Evolutionary conservation across 1,284 basidiomycete species (phyloP).

Genomic region (Meripilus lineatus): DNA sequence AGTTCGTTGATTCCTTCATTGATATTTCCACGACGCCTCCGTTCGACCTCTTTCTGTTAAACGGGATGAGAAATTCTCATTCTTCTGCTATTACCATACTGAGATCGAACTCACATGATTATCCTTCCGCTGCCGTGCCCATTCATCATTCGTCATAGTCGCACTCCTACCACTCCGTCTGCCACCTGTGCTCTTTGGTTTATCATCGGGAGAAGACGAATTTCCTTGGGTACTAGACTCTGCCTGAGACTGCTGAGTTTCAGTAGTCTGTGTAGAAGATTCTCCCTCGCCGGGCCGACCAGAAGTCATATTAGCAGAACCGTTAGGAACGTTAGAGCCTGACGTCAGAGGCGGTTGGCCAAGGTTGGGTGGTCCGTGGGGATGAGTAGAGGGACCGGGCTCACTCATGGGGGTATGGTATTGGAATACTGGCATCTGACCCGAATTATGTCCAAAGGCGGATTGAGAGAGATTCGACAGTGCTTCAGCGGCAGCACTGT

Average conservation of each 20-base stretch:
- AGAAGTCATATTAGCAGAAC: slow-evolving; percentile 33
- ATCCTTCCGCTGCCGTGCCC: slow-evolving; percentile 78
- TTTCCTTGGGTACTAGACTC: slow-evolving; percentile 1
- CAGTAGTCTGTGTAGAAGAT: background rate
- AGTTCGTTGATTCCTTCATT: slow-evolving; percentile 95
- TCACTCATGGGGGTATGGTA: slow-evolving; percentile 37
- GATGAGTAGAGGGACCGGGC: slow-evolving; percentile 70
- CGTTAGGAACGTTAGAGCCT: slow-evolving; percentile 6
- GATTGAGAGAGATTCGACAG: slow-evolving; percentile 58
- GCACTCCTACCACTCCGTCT: slow-evolving; percentile 32
- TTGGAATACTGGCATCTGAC: slow-evolving; percentile 19
- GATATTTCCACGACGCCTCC: slow-evolving; percentile 89
- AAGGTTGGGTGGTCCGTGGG: slow-evolving; percentile 62
- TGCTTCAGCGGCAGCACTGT: slow-evolving; percentile 56
- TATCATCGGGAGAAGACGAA: slow-evolving; percentile 12
- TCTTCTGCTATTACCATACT: background rate
- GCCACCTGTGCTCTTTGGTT: slow-evolving; percentile 13
- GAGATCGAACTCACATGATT: slow-evolving; percentile 59
- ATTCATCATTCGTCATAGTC: slow-evolving; percentile 58
- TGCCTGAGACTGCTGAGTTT: background rate
- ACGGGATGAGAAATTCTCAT: background rate
- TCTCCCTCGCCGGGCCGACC: slow-evolving; percentile 18
- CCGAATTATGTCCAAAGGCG: slow-evolving; percentile 20
- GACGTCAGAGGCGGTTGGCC: slow-evolving; percentile 33
- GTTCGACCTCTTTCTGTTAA: slow-evolving; percentile 94